Evolutionary conservation across 2,329 filamentous ascomycete genomes (phyloP).

Genomic region (Cercospora sp.): DNA sequence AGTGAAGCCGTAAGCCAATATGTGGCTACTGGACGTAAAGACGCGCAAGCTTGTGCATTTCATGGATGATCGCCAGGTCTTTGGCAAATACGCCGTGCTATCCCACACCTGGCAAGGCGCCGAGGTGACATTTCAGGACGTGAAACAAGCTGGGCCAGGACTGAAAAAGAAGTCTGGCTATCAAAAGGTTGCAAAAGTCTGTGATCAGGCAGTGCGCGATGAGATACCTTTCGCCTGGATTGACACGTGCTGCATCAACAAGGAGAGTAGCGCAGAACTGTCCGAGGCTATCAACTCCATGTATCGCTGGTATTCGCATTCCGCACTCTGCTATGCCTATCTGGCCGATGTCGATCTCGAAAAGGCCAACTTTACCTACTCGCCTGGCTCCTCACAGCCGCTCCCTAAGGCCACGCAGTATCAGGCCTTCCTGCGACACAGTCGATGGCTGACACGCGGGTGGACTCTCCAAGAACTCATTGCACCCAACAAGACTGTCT

Average conservation of each 20-base stretch:
- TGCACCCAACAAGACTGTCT: slow-evolving; percentile 23
- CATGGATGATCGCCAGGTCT: slow-evolving; percentile 16
- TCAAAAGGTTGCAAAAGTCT: slow-evolving; percentile 19
- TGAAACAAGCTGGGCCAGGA: slow-evolving; percentile 12
- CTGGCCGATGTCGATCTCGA: slow-evolving; percentile 19
- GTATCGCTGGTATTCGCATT: slow-evolving; percentile 26
- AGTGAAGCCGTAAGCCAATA: slow-evolving; percentile 4
- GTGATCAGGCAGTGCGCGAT: slow-evolving; percentile 12
- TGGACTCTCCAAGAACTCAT: slow-evolving; percentile 34
- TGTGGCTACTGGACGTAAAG: slow-evolving; percentile 23
- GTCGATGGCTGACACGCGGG: slow-evolving; percentile 27
- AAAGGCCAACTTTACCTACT: not conserved
- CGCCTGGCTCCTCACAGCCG: not conserved
- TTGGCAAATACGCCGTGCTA: slow-evolving; percentile 21
- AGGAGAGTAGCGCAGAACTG: slow-evolving; percentile 26
- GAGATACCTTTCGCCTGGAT: slow-evolving; percentile 15
- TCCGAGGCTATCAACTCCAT: slow-evolving; percentile 31
- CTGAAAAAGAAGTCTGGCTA: slow-evolving; percentile 8
- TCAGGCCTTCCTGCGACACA: not conserved
- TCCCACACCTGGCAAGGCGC: slow-evolving; percentile 26
- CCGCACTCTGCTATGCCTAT: slow-evolving; percentile 26
- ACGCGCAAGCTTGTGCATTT: slow-evolving; percentile 19
- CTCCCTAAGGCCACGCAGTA: slow-evolving; percentile 2
- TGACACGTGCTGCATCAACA: slow-evolving; percentile 31
- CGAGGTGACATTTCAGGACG: slow-evolving; percentile 22